Percentiles rank a stretch among this genome's conserved stretches.
Evolutionary conservation across 1,139 yeast genomes (phyloP).

Genomic region (Diutina ranongensis): DNA sequence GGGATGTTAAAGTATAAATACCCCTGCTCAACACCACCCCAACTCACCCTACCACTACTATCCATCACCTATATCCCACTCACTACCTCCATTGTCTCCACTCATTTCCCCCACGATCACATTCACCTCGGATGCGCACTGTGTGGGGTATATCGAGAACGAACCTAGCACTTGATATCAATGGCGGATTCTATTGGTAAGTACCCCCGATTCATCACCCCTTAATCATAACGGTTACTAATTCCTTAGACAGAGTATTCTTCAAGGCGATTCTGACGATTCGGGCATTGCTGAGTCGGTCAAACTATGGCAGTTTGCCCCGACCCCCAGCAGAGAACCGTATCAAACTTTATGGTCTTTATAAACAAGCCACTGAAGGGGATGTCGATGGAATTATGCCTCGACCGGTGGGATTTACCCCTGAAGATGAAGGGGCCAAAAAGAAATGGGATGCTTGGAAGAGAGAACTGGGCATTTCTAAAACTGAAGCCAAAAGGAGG

Average conservation of each 20-base stretch:
- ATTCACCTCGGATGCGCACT: not conserved
- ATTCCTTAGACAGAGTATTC: slow-evolving; percentile 54
- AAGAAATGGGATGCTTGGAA: slow-evolving; percentile 87
- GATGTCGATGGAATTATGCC: slow-evolving; percentile 60
- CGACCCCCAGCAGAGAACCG: slow-evolving; percentile 72
- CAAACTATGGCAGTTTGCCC: slow-evolving; percentile 60
- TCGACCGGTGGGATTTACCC: slow-evolving; percentile 48
- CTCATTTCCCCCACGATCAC: not conserved
- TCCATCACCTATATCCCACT: not conserved
- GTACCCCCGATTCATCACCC: slow-evolving; percentile 12
- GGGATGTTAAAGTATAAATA: too few species aligned
- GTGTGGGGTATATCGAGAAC: not conserved
- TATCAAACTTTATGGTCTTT: slow-evolving; percentile 64
- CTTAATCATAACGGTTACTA: slow-evolving; percentile 6
- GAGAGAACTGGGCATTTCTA: slow-evolving; percentile 55
- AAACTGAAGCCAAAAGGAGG: slow-evolving; percentile 61
- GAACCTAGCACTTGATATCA: not conserved
- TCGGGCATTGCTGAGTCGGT: slow-evolving; percentile 56
- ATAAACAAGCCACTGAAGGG: slow-evolving; percentile 86
- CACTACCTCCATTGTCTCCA: not conserved
- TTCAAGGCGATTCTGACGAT: slow-evolving; percentile 75
- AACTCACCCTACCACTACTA: not conserved
- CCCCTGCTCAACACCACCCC: not conserved
- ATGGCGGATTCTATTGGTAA: slow-evolving; percentile 39
- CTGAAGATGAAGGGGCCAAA: slow-evolving; percentile 57